phyloP scores from a whole-genome alignment of 495 filamentous ascomycete species.

The Talaromyces ruber region DNA sequence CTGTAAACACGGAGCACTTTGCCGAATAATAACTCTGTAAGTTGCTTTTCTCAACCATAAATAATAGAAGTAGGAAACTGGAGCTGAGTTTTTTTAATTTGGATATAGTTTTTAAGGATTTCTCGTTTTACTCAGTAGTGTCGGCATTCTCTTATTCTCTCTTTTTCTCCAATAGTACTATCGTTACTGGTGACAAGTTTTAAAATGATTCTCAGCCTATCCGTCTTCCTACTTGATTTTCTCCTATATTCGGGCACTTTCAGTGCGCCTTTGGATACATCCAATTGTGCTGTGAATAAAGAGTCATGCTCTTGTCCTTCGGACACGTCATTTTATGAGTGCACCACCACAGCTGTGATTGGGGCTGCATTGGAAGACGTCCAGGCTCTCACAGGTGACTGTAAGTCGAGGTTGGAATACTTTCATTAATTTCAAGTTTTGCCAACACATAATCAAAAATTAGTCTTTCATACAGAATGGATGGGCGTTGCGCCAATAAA shows the following conservation, averaged over 20 bases:
- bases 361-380: neutral
- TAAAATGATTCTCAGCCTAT: neutral
- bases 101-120: neutral
- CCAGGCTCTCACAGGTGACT: neutral
- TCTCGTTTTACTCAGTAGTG: neutral
- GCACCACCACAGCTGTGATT: neutral
- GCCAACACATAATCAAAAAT: neutral
- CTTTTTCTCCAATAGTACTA: neutral
- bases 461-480: neutral
- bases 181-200: neutral
- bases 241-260: neutral
- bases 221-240: neutral
- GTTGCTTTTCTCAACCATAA: neutral
- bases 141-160: neutral
- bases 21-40: neutral
- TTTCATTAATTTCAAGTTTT: neutral
- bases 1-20: neutral
- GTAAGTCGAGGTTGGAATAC: neutral
- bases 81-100: neutral
- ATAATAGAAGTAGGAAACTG: neutral
- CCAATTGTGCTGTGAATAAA: neutral
- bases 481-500: neutral
- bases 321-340: neutral
- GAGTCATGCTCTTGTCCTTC: neutral
- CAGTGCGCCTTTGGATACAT: neutral